phyloP scores from a whole-genome alignment of 208 protist genomes.

The Trichomonas vaginalis region DNA sequence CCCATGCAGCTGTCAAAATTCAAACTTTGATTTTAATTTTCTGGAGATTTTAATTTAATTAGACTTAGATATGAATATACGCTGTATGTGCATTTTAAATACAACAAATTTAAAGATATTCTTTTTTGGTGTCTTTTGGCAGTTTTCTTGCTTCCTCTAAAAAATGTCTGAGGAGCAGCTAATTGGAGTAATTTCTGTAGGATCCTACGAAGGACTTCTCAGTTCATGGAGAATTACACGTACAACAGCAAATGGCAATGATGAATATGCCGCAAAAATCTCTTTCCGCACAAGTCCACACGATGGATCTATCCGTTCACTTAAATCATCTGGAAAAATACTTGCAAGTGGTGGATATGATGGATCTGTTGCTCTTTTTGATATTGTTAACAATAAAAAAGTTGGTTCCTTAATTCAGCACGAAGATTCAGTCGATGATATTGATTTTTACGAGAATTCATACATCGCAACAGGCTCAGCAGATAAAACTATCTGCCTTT shows the following conservation, averaged over 20 bases:
- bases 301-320: background rate
- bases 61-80: too few relatives aligned
- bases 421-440: background rate
- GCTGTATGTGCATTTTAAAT: too few relatives aligned
- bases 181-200: background rate
- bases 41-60: too few relatives aligned
- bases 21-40: too few relatives aligned
- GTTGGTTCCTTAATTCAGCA: background rate
- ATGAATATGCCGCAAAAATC: background rate
- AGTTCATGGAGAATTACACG: background rate
- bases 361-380: background rate
- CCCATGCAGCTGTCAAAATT: too few relatives aligned
- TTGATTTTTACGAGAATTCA: background rate
- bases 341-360: background rate
- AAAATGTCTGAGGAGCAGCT: background rate
- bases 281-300: background rate
- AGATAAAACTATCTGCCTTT: background rate
- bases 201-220: background rate
- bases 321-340: background rate
- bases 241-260: background rate
- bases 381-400: background rate
- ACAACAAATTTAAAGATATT: too few relatives aligned
- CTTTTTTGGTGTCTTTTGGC: too few relatives aligned
- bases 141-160: too few relatives aligned
- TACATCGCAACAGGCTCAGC: background rate